phyloP scores from a whole-genome alignment of 169 alveolate genomes.

The Plasmodium vivax region DNA sequence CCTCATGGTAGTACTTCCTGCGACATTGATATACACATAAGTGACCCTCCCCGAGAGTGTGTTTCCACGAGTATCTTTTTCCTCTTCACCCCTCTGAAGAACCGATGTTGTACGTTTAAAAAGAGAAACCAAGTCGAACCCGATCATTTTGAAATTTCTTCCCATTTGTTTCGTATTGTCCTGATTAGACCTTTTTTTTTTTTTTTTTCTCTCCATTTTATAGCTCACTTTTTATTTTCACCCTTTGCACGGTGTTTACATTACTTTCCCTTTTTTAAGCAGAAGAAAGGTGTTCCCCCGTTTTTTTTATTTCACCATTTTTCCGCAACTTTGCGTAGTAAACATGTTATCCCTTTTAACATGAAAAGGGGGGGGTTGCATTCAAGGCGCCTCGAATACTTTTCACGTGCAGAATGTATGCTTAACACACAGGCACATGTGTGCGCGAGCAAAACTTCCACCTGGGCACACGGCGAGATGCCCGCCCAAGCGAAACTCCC shows the following conservation, averaged over 20 bases:
- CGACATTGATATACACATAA: background rate
- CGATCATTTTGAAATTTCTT: background rate
- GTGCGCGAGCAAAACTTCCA: background rate
- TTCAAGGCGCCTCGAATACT: background rate
- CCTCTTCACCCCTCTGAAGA: background rate
- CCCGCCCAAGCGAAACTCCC: background rate
- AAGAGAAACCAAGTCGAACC: background rate
- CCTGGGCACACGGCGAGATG: background rate
- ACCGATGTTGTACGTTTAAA: background rate
- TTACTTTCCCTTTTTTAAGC: background rate
- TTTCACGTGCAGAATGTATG: background rate
- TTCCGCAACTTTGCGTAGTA: background rate
- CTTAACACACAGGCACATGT: background rate
- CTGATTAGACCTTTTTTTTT: background rate
- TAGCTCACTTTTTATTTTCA: background rate
- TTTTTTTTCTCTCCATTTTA: background rate
- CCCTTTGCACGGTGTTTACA: background rate
- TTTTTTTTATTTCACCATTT: background rate
- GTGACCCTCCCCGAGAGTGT: background rate
- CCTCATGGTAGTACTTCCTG: background rate
- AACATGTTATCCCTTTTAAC: conserved; percentile 1
- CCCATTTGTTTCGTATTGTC: background rate
- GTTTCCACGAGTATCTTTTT: background rate
- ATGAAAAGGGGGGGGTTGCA: background rate
- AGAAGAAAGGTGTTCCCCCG: background rate